Base-by-base conservation (phyloP, 176 grass and related monocot genomes). In the Juncus inflexus region DNA sequence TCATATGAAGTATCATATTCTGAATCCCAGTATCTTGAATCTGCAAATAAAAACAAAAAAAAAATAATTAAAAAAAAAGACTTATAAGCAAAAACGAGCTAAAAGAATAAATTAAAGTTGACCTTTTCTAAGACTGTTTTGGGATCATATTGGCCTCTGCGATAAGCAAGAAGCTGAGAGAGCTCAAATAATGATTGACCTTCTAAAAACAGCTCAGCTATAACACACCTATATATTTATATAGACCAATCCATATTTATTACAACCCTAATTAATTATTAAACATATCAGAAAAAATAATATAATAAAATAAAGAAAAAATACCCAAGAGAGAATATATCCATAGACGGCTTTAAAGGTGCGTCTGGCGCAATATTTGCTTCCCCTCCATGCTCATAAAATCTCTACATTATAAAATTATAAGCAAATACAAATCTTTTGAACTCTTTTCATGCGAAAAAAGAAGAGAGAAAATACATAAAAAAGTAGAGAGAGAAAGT, bases 1-100 rank as follows among this genome's bases (percentile, higher is more conserved):
- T 97, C 92, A 97, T 97, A 74, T 97, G 87, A 83, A 91, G 87
- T 86, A 97, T 85, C 92, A 97, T 91, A 43, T 89, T 86, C 62
- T 74, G 87, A 66, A 97, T 91, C 76, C 85, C 85, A 72, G 64
- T 42, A 79, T 91, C 92, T 86, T 97, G 92, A 81, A 97, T 91
- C 92, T 97, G 80, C 77, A 84, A 71, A 71, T 52, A 77, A 43
- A 84, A 63, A 28, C 62, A 66, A 62, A 59, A 41, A 71, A 50
- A 47, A 50, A 47, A 52, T 35, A 38, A 65, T 39, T 73, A 40
- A n/a, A 69, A 65, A 55, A 9, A 39, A 70, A 11, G 39, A 78
- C 62, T 10, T n/a, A 39, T 65, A 40, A 42, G 42, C 19, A 65
- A 63, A 54, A 75, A 57, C 9, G 36, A 56, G 14, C 12, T 9